Base-by-base conservation (phyloP, 73 alveolate genomes). In the Paramecium sonneborni region DNA sequence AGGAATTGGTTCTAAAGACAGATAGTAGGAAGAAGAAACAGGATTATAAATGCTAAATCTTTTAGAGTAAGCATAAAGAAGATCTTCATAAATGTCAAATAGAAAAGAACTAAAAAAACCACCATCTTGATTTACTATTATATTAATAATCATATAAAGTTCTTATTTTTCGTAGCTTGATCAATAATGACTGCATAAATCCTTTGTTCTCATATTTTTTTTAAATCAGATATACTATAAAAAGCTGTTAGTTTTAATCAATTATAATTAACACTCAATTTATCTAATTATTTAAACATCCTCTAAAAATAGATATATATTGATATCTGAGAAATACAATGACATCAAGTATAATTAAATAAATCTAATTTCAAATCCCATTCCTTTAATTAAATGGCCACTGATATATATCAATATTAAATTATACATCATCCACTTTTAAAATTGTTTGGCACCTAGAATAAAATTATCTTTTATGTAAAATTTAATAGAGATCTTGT, bases 31-130 rank as follows among this genome's bases (percentile, higher is more conserved):
- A 37, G 58, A 32, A 34, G 55, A 72, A 14, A 35, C 55, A 72
- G 86, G 86, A 35, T 72, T 72, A 72, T 72, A 72, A 38, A 72
- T 72, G 86, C 44, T 72, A 1, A 72, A 72, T 72, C 44, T 72
- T 3, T 21, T 72, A 34, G 86, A 72, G 15, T 72, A 72, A 34
- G 86, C 86, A 8, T 72, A 72, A 18, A 7, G 57, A 37, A 72
- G 57, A 35, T 38, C 86, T 32, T 72, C 86, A 72, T 72, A 62
- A 62, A 62, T 62, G 84, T 62, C 84, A 26, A 62, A 62, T 62
- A 62, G 84, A 62, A 62, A 62, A 32, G 84, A 62, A 30, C 14
- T 26, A 3, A 62, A 62, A 32, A 62, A 62, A 62, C 44, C 43
- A 11, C 0, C 24, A 62, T 26, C 84, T 62, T 62, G 84, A 62